Conservation (phyloP, 176 grass and related monocot species). For the Carex cristatella region DNA sequence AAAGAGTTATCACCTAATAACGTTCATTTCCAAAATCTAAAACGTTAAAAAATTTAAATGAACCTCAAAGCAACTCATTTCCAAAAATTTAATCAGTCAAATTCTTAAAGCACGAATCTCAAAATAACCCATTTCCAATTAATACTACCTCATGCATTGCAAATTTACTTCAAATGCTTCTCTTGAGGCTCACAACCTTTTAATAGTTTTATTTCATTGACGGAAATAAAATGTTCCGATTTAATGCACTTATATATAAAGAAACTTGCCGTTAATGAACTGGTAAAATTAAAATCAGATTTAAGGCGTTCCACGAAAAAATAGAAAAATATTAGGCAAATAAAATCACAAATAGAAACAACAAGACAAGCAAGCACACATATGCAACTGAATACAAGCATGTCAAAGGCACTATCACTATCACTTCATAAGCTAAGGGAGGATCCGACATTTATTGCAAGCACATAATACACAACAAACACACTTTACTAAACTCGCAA, state of each 20-base stretch:
- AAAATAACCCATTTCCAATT: no score
- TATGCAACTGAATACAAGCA: neutral
- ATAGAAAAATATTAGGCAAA: neutral
- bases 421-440: neutral
- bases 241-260: neutral
- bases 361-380: neutral
- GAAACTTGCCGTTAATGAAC: neutral
- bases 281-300: neutral
- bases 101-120: no score
- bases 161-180: no score
- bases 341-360: neutral
- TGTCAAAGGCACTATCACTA: neutral
- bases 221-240: neutral
- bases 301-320: neutral
- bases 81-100: no score
- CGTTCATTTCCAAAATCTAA: no score
- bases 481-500: neutral
- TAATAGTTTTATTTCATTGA: neutral
- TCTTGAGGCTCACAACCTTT: neutral
- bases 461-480: neutral
- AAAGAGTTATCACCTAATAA: no score
- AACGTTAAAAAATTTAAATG: no score
- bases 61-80: no score
- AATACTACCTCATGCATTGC: no score
- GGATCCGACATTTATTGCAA: constrained; percentile 6